phyloP scores from a whole-genome alignment of 208 protist genomes.

The Porcisia deanei region DNA sequence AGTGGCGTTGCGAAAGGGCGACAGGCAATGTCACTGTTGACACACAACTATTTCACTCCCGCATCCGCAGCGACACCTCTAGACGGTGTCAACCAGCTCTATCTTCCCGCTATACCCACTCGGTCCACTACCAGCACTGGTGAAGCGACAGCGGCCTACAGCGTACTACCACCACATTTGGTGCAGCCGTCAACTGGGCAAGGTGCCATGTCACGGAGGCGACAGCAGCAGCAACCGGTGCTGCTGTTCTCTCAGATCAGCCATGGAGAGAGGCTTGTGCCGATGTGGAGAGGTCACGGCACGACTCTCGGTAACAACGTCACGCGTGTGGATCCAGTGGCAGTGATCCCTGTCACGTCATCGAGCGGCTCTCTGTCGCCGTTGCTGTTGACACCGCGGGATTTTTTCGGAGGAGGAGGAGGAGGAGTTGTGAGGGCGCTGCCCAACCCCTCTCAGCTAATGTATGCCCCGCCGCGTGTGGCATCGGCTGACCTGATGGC shows the following conservation, averaged over 20 bases:
- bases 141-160: neutral
- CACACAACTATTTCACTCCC: neutral
- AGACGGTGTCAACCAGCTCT: neutral
- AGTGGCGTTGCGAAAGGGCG: neutral
- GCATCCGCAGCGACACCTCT: neutral
- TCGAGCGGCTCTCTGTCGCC: neutral
- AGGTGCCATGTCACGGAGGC: neutral
- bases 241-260: neutral
- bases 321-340: neutral
- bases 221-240: neutral
- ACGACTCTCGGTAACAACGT: neutral
- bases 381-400: neutral
- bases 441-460: neutral
- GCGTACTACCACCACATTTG: neutral
- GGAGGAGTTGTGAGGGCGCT: neutral
- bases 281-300: slow-evolving; percentile 1
- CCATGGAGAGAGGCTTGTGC: neutral
- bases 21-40: neutral
- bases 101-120: neutral
- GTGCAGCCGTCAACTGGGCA: neutral
- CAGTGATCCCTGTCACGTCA: neutral
- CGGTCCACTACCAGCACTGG: neutral
- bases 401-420: neutral
- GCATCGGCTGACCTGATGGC: neutral
- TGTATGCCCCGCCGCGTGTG: slow-evolving; percentile 16